Evolutionary conservation across 192 early-diverging fungal genomes (phyloP), one percentile per base, ranked within the genome.

Genomic region (Blastocladiella britannica): DNA sequence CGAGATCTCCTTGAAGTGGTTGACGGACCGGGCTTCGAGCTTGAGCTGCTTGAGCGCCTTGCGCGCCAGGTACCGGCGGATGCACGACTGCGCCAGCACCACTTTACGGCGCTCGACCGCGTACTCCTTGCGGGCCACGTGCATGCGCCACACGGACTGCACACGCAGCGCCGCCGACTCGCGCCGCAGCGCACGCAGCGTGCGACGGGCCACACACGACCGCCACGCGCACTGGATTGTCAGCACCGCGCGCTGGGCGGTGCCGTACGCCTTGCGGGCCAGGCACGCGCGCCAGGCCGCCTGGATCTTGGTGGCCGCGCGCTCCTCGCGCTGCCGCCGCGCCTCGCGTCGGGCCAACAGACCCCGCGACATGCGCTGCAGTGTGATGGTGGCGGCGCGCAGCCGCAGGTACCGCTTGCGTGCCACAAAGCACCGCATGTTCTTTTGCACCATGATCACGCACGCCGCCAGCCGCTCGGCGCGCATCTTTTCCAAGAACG

Each of bases 1-100:
- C 28, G 91, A 91, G 28, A 84, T 79, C 60, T 97, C 87, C 73
- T 96, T 89, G 66, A 92, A 82, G 60, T 95, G 93, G 58, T 79
- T 83, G 18, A 89, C 87, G 52, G 87, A 90, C 54, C 85, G 72
- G 28, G 84, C 83, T 71, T 99, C 95, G 26, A 80, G 75, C 66
- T 87, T 83, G 59, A 86, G 69, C 29, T 64, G 62, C 52, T 75
- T 72, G 53, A 92, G 67, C 62, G 80, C 78, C 55, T 77, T 77
- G 54, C 77, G 68, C 29, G 92, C 92, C 25, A 60, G 63, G 18
- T 72, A 74, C 22, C 85, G 77, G 56, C 95, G 86, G 25, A 87
- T 64, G 53, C 81, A 82, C 22, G 84, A 79, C 78, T 99, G 95
- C 54, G 89, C 68, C 47, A 82, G 72, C 24, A 87, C 69, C 27